Percentiles rank a stretch among this genome's conserved stretches.
Conservation (phyloP, 306 rosid species). For the Castanea crenata region DNA sequence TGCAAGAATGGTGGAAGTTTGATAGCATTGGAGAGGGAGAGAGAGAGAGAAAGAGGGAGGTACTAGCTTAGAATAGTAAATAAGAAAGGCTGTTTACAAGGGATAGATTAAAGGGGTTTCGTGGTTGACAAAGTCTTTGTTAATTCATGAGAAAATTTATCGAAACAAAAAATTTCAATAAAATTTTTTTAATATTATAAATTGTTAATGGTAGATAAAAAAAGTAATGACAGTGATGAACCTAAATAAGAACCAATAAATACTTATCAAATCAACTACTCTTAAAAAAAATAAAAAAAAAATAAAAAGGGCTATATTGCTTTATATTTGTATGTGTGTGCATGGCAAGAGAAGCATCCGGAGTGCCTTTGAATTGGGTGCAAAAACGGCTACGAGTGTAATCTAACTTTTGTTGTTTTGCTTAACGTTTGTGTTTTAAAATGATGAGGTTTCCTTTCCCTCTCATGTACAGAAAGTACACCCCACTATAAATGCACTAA, state of each 20-base stretch:
- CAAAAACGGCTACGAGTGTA: neutral
- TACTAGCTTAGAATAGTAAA: slow-evolving; percentile 42
- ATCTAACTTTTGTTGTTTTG: slow-evolving; percentile 18
- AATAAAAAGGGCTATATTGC: too few species aligned
- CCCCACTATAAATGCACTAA: too few species aligned
- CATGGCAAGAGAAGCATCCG: slow-evolving; percentile 34
- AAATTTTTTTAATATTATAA: too few species aligned
- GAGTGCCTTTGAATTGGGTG: slow-evolving; percentile 31
- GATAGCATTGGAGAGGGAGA: slow-evolving; percentile 29
- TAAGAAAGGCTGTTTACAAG: slow-evolving; percentile 5
- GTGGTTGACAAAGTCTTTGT: slow-evolving; percentile 49
- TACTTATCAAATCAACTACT: too few species aligned
- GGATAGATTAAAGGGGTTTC: slow-evolving; percentile 1
- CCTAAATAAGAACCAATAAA: too few species aligned
- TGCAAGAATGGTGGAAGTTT: slow-evolving; percentile 30
- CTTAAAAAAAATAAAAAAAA: too few species aligned
- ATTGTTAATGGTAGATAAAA: too few species aligned
- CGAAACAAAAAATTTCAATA: too few species aligned
- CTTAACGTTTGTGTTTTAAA: neutral
- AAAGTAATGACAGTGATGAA: too few species aligned
- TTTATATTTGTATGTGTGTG: neutral
- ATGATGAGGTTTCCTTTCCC: too few species aligned
- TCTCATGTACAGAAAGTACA: too few species aligned
- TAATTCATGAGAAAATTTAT: neutral
- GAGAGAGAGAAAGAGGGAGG: neutral